Evolutionary conservation across 805 yeast species (phyloP), one percentile per base, ranked within the genome.

Genomic region (Torulaspora quercuum): DNA sequence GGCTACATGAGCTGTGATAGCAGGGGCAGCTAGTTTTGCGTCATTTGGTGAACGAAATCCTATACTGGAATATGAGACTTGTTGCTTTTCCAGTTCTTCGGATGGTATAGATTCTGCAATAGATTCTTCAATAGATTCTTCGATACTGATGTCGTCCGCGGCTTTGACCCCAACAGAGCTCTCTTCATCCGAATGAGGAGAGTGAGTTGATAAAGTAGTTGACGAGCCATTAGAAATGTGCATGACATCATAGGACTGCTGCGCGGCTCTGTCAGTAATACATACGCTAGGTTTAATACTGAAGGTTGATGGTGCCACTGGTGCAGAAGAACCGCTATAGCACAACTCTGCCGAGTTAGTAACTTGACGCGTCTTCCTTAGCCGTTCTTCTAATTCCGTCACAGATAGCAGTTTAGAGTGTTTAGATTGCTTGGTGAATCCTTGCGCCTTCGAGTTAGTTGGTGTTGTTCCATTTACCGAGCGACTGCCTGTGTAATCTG

Each of bases 271-370:
- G 10, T 25, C 33, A 1, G 46, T 48, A 14, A 48, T 17, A 13
- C 26, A 33, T 22, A 42, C 30, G 35, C 55, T 48, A 10, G 64
- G 63, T 30, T 52, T 56, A 4, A 44, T 45, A 27, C 40, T 33
- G 18, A 59, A 49, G 3, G 45, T 39, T 2, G 49, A 33, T 2
- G 64, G 63, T 0, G 64, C 61, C 19, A 42, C 43, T 3, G 61
- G 61, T 3, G 52, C 53, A 4, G 63, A 55, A 7, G 63, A 55
- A 3, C 64, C 64, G 44, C 64, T 59, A 33, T 58, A 59, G 4
- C 58, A 55, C 46, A 56, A 42, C 18, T 37, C 33, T 5, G 38
- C 18, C 6, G 20, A 15, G 4, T 14, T 28, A 3, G 19, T 18
- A 7, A 28, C 38, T 10, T 29, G 35, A 7, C 28, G 16, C 2